These are phyloP conservation scores for Silene latifolia DNA, from an alignment of 148 eudicot species.

Conservation along the genomic window DNA sequence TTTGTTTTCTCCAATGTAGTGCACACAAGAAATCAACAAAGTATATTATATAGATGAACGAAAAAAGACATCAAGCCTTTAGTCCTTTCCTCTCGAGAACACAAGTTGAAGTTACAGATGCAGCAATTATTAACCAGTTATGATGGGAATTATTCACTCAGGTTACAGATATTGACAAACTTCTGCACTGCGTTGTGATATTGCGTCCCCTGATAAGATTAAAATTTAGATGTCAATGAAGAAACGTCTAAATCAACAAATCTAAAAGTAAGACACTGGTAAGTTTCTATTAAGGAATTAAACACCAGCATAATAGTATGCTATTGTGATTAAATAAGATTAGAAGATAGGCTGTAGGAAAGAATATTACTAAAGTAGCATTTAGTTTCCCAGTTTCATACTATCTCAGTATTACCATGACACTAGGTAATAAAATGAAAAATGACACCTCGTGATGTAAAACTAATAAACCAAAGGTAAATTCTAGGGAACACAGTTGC, in stretches of 20 bases:
- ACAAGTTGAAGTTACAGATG: neutral
- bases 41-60: neutral
- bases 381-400: too few relatives aligned
- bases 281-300: too few relatives aligned
- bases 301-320: too few relatives aligned
- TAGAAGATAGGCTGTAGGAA: too few relatives aligned
- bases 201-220: conserved; percentile 72
- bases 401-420: too few relatives aligned
- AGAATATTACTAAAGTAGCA: too few relatives aligned
- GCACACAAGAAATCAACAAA: conserved; percentile 1
- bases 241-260: neutral
- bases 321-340: too few relatives aligned
- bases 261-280: too few relatives aligned
- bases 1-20: neutral
- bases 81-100: neutral
- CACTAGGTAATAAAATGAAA: too few relatives aligned
- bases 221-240: conserved; percentile 2
- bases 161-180: conserved; percentile 27
- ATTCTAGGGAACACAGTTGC: too few relatives aligned
- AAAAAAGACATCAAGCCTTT: neutral
- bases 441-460: too few relatives aligned
- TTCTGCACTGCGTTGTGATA: conserved; percentile 71
- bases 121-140: neutral
- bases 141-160: conserved; percentile 24
- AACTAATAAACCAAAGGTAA: too few relatives aligned